phyloP scores from a whole-genome alignment of 371 early-diverging fungal genomes.

The Phascolomyces articulosus region DNA sequence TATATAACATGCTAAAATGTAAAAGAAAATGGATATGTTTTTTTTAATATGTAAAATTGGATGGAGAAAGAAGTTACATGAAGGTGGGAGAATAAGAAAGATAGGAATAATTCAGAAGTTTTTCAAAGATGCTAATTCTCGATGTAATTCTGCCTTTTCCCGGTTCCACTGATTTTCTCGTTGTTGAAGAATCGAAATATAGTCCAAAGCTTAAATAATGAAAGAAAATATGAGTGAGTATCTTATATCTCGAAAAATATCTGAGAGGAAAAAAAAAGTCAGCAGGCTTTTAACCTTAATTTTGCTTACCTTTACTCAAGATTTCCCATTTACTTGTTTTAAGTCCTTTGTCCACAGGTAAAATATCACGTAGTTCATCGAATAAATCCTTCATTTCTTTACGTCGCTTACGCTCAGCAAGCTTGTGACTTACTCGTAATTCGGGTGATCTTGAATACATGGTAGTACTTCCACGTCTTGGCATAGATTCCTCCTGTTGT shows the following conservation, averaged over 20 bases:
- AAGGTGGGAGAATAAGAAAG: background rate
- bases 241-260: background rate
- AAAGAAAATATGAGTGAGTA: background rate
- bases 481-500: background rate
- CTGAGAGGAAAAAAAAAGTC: background rate
- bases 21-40: too few species aligned
- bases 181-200: slow-evolving; percentile 8
- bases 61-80: background rate
- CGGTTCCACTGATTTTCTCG: slow-evolving; percentile 13
- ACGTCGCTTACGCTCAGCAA: slow-evolving; percentile 79
- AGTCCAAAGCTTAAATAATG: slow-evolving; percentile 9
- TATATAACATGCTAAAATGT: too few species aligned
- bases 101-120: background rate
- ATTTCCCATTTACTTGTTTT: slow-evolving; percentile 84
- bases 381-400: slow-evolving; percentile 84
- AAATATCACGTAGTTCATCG: slow-evolving; percentile 70
- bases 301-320: slow-evolving; percentile 33
- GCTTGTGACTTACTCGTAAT: slow-evolving; percentile 69
- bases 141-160: slow-evolving; percentile 35
- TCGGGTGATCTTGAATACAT: slow-evolving; percentile 65
- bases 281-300: background rate
- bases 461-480: slow-evolving; percentile 12
- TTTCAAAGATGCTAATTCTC: slow-evolving; percentile 31
- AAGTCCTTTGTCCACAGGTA: slow-evolving; percentile 70
- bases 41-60: too few species aligned